Base-by-base conservation (phyloP, 1,284 basidiomycete species). In the Ustilago cynodontis region DNA sequence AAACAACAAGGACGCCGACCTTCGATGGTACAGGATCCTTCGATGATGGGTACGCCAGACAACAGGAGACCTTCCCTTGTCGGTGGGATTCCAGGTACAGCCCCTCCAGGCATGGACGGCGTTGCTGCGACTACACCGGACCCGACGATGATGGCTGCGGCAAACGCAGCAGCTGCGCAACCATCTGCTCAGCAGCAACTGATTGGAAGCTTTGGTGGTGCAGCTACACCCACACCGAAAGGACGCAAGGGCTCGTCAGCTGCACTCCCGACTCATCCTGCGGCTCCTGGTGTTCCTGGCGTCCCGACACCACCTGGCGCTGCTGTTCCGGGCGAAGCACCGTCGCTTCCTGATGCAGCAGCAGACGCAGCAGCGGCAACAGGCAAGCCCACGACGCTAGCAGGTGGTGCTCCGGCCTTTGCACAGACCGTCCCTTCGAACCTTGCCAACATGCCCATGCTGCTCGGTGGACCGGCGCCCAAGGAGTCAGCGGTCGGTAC, bases 401-500 rank as follows among this genome's bases (percentile, higher is more conserved):
- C 78, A 2, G 63, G 65, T 14, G 45, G 68, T 56, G 45, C 76
- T 41, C 45, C 74, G 20, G 64, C 73, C 16, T 65, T 64, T 54
- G 61, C 59, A 20, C 52, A 75, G 18, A 60, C 79, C 51, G 59
- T 78, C 80, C 43, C 86, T 82, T 24, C 85, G 87, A 61, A 87
- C 29, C 59, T 74, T 28, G 64, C 74, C 59, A 65, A 71, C 59
- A 67, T 71, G 31, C 80, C 81, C n/a, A 77, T 85, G 59, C 87
- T 72, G 62, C 87, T 71, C 63, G 86, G 82, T 39, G 82, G 81
- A 28, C 71, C 87, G 11, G 87, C 86, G 0, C 83, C 79, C 0
- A 63, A 75, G 20, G 63, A 71, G 62, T 82, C 80, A 14, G 81
- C 77, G 6, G 69, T 77, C 31, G 81, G 78, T 80, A 88, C 87